Conservation (phyloP, 768 basidiomycete genomes). For the Sporobolomyces roseus region DNA sequence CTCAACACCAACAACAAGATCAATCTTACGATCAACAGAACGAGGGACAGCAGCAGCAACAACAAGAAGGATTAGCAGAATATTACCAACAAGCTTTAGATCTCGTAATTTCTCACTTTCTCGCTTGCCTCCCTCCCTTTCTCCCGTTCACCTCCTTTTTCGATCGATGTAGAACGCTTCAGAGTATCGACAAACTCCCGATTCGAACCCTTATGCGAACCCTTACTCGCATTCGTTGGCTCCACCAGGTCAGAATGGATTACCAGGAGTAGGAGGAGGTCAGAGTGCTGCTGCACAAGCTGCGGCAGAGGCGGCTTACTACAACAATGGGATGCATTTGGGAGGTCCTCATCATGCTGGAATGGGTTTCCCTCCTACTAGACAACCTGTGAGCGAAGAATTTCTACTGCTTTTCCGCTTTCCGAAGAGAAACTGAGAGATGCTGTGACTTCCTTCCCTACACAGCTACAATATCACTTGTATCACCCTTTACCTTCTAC, state of each 20-base stretch:
- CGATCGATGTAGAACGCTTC: conserved; percentile 15
- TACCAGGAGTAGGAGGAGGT: too few species aligned
- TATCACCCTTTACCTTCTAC: conserved; percentile 69
- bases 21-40: neutral
- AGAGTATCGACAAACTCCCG: conserved; percentile 11
- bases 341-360: neutral
- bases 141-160: too few species aligned
- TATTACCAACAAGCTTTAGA: conserved; percentile 38
- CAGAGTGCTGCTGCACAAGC: neutral
- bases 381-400: conserved; percentile 71
- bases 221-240: conserved; percentile 25
- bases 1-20: neutral
- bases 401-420: too few species aligned
- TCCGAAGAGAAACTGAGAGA: too few species aligned
- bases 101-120: conserved; percentile 12
- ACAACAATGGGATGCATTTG: conserved; percentile 43
- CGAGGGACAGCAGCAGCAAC: neutral
- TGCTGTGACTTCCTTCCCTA: too few species aligned
- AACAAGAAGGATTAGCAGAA: conserved; percentile 24
- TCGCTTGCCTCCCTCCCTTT: neutral
- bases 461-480: conserved; percentile 86
- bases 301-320: conserved; percentile 35
- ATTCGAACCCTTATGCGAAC: conserved; percentile 1
- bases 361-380: conserved; percentile 46
- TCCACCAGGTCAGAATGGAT: conserved; percentile 22